Evolutionary conservation across 139 green algal genomes (phyloP).

Genomic region (Ettlia oleoabundans): DNA sequence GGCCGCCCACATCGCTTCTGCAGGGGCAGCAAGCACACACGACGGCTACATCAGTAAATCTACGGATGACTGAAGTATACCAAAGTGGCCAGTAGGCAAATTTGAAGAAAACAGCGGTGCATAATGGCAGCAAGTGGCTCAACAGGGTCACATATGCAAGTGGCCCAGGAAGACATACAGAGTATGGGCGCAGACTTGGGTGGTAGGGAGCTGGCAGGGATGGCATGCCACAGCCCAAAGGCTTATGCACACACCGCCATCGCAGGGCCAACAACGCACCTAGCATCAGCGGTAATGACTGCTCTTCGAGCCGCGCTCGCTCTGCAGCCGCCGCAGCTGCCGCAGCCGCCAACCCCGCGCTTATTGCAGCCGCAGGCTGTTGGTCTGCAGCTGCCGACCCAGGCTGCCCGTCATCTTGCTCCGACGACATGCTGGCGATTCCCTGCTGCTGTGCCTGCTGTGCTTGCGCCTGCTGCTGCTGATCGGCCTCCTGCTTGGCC

Average conservation of each 20-base stretch:
- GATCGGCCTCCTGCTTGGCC: constrained; percentile 4
- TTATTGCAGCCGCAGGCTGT: not conserved
- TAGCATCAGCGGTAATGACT: constrained; percentile 82
- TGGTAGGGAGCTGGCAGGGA: too few species aligned
- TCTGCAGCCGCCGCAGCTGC: constrained; percentile 25
- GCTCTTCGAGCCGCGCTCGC: constrained; percentile 69
- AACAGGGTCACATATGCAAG: too few species aligned
- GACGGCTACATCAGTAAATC: not conserved
- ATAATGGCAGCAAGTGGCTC: too few species aligned
- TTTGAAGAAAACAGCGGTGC: too few species aligned
- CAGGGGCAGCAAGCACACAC: not conserved
- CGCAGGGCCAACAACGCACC: not conserved
- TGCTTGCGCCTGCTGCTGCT: constrained; percentile 22
- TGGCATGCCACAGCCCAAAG: not conserved
- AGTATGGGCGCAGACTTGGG: too few species aligned
- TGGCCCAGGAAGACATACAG: too few species aligned
- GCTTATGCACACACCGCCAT: too few species aligned
- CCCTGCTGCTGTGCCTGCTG: not conserved
- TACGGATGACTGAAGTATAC: not conserved
- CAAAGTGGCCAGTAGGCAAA: not conserved
- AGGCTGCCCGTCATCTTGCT: not conserved
- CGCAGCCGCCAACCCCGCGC: not conserved
- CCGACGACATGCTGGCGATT: not conserved
- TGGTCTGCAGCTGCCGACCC: not conserved
- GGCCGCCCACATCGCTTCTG: constrained; percentile 92